Conservation (phyloP, 129 eudicot species). For the Tagetes patula region DNA sequence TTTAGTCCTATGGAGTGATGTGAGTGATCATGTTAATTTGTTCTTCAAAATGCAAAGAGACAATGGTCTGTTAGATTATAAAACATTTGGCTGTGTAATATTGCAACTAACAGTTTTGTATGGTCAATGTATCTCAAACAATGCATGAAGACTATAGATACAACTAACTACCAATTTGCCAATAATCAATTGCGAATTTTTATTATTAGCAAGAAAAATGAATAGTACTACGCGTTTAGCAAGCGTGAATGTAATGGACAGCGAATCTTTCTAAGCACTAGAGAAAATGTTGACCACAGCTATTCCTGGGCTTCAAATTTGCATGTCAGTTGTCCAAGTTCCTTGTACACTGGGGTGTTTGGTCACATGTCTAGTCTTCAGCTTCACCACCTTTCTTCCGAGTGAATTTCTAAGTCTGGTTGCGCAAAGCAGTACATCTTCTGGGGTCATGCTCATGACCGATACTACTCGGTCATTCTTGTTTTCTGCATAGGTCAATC, state of each 20-base stretch:
- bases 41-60: too few species aligned
- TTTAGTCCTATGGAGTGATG: neutral
- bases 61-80: too few species aligned
- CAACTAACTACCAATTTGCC: too few species aligned
- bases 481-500: conserved; percentile 52
- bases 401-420: conserved; percentile 78
- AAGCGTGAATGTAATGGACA: too few species aligned
- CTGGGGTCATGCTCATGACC: conserved; percentile 70
- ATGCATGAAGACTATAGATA: too few species aligned
- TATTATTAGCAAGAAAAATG: too few species aligned
- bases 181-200: too few species aligned
- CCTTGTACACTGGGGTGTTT: conserved; percentile 95
- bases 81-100: too few species aligned
- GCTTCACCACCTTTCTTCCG: conserved; percentile 93
- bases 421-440: conserved; percentile 66
- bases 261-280: neutral
- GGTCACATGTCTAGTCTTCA: conserved; percentile 86
- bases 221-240: too few species aligned
- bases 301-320: conserved; percentile 38
- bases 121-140: too few species aligned
- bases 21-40: too few species aligned
- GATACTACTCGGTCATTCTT: conserved; percentile 84
- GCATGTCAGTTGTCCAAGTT: conserved; percentile 76
- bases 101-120: too few species aligned
- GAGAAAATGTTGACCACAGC: neutral